These are phyloP conservation scores for Mucor mucedo DNA, from an alignment of 371 early-diverging fungal species.

Conservation along the genomic window DNA sequence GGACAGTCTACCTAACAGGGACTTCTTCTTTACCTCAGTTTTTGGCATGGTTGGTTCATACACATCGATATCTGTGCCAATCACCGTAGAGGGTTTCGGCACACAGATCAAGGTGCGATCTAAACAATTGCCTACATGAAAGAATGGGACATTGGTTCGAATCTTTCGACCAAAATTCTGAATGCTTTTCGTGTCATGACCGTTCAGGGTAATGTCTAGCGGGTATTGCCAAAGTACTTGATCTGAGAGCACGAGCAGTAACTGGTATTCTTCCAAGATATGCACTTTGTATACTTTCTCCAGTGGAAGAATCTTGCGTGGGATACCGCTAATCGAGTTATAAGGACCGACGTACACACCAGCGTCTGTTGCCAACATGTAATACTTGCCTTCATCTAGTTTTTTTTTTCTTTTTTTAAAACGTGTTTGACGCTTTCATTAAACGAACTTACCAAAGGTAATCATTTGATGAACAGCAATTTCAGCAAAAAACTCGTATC, in stretches of 20 bases:
- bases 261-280: slow-evolving; percentile 45
- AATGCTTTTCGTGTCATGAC: slow-evolving; percentile 20
- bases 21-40: slow-evolving; percentile 25
- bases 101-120: slow-evolving; percentile 39
- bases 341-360: slow-evolving; percentile 46
- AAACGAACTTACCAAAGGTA: slow-evolving; percentile 38
- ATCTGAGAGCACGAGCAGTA: slow-evolving; percentile 45
- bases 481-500: slow-evolving; percentile 35
- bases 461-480: slow-evolving; percentile 43
- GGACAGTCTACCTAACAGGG: slow-evolving; percentile 11
- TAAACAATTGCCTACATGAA: slow-evolving; percentile 43
- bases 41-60: slow-evolving; percentile 37
- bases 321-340: slow-evolving; percentile 24
- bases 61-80: slow-evolving; percentile 35
- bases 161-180: slow-evolving; percentile 35
- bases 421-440: no score
- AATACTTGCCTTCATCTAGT: slow-evolving; percentile 38
- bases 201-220: slow-evolving; percentile 38
- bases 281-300: slow-evolving; percentile 42
- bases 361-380: slow-evolving; percentile 44
- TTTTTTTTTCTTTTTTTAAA: no score
- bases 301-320: slow-evolving; percentile 38
- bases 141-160: slow-evolving; percentile 37
- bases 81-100: slow-evolving; percentile 28
- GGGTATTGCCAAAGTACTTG: slow-evolving; percentile 46